phyloP scores from a whole-genome alignment of 225 moss, liverwort and hornwort species.

The Polytrichum commune region DNA sequence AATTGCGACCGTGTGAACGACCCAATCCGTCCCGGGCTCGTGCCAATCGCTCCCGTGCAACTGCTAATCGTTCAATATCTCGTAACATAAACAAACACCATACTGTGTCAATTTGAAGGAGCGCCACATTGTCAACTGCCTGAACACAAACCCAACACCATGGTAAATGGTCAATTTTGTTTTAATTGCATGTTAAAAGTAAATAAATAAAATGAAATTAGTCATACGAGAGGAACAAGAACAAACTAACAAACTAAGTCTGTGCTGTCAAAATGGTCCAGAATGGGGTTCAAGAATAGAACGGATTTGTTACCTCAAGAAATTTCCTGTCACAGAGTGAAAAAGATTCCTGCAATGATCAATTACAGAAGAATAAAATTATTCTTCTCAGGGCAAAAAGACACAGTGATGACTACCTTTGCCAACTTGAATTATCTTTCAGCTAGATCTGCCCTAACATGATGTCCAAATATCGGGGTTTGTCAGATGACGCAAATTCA shows the following conservation, averaged over 20 bases:
- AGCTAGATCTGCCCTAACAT: not conserved
- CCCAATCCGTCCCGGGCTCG: conserved; percentile 80
- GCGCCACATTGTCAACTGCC: conserved; percentile 90
- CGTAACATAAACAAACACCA: conserved; percentile 98
- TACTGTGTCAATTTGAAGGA: conserved; percentile 92
- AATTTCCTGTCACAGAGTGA: conserved; percentile 75
- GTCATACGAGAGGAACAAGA: not conserved
- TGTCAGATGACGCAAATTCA: no score
- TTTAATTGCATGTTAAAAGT: not conserved
- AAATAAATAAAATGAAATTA: no score
- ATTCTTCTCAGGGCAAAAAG: conserved; percentile 1
- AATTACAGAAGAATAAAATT: conserved; percentile 10
- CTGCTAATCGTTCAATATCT: conserved; percentile 79
- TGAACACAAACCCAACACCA: conserved; percentile 15
- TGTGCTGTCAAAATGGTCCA: not conserved
- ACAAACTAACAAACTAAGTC: not conserved
- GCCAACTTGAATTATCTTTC: not conserved
- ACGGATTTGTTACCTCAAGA: conserved; percentile 44
- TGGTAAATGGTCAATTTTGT: conserved; percentile 13
- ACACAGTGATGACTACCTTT: not conserved
- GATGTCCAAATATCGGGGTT: no score
- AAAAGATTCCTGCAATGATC: conserved; percentile 64
- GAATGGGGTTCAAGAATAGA: not conserved
- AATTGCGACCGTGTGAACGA: conserved; percentile 79
- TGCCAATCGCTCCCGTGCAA: conserved; percentile 76